Evolutionary conservation across 495 filamentous ascomycete species (phyloP), one percentile per base, ranked within the genome.

Genomic region (Aspergillus coremiiformis): DNA sequence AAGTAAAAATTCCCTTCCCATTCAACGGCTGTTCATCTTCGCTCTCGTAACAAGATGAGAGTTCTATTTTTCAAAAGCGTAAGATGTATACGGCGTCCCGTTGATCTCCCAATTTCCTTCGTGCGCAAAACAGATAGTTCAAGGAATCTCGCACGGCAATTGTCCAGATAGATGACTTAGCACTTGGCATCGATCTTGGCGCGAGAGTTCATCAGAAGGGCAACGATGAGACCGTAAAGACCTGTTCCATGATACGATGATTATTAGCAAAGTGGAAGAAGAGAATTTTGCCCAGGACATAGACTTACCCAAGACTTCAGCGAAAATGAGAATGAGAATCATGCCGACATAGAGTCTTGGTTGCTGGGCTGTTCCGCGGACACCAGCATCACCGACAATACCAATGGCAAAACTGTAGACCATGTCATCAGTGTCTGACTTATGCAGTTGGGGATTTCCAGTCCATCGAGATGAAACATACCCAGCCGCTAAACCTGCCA

Each of bases 241-340:
- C 89, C 86, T 89, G 55, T 20, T 47, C 29, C 27, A 55, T 26
- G 29, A 49, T 6, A 0, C 7, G 30, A 23, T 7, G 11, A 35
- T 35, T 20, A 8, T 35, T 20, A 17, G 15, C 37, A 21, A 39
- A 9, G 6, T 39, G 32, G 21, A 7, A 10, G 4, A 20, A 39
- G 21, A 29, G 7, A 20, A n/a, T n/a, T n/a, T n/a, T n/a, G n/a
- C n/a, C 8, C 14, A 5, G 4, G 32, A 6, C 12, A 39, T 33
- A 26, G 19, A 76, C 84, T 57, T 75, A 90, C 90, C 93, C 83
- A 98, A 74, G 57, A 97, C 93, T 95, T 97, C 93, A 65, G 94
- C 93, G 79, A 98, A 98, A 95, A 98, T 98, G 78, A 98, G 90
- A 79, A 98, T 98, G 65, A 98, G 76, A 77, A 98, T 97, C 93